phyloP scores from a whole-genome alignment of 768 basidiomycete species.

The Scleroderma bovista region DNA sequence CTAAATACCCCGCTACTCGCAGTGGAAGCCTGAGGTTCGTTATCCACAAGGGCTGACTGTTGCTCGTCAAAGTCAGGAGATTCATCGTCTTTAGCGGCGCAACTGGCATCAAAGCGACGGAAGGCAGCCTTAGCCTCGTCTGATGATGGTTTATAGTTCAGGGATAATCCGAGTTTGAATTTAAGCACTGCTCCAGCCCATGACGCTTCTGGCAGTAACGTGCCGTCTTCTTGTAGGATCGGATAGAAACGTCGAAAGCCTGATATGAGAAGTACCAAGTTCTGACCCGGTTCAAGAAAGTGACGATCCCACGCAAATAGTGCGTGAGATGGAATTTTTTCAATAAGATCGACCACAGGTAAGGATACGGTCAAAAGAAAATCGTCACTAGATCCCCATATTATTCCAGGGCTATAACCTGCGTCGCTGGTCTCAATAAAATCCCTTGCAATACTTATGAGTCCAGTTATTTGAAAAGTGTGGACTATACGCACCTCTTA shows the following conservation, averaged over 20 bases:
- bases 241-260: conserved; percentile 52
- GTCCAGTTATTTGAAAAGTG: conserved; percentile 2
- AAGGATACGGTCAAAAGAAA: conserved; percentile 52
- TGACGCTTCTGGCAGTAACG: conserved; percentile 31
- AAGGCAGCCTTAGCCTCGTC: conserved; percentile 44
- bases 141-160: conserved; percentile 52
- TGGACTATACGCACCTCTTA: conserved; percentile 1
- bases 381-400: conserved; percentile 45
- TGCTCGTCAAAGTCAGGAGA: neutral
- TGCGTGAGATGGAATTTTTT: conserved; percentile 55
- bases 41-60: neutral
- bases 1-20: conserved; percentile 45
- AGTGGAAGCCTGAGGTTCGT: conserved; percentile 16
- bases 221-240: conserved; percentile 40
- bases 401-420: conserved; percentile 55
- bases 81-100: conserved; percentile 8
- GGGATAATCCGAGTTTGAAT: conserved; percentile 61
- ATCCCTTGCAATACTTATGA: conserved; percentile 35
- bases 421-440: conserved; percentile 55
- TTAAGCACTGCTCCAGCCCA: conserved; percentile 31
- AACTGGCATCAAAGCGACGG: conserved; percentile 44
- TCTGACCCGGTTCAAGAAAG: conserved; percentile 48
- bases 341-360: conserved; percentile 47
- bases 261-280: conserved; percentile 62
- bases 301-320: conserved; percentile 71